Conservation (phyloP, 306 rosid genomes). For the Hippophae rhamnoides region DNA sequence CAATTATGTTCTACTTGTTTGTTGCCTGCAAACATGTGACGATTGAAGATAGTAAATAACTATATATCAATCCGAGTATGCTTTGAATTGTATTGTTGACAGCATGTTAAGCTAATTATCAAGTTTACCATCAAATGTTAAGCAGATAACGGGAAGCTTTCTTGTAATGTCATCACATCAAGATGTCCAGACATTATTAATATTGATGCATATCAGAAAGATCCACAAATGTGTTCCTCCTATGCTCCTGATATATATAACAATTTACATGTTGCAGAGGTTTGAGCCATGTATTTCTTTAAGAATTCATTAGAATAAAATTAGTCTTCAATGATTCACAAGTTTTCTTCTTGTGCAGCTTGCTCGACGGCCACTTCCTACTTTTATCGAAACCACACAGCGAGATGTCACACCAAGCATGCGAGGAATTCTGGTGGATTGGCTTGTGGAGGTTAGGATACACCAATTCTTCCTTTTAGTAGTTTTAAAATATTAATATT, state of each 20-base stretch:
- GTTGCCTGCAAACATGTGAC: neutral
- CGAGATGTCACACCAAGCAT: slow-evolving; percentile 69
- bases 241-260: slow-evolving; percentile 72
- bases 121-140: slow-evolving; percentile 10
- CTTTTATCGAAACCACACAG: slow-evolving; percentile 62
- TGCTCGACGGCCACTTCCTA: slow-evolving; percentile 53
- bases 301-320: slow-evolving; percentile 9
- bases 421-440: slow-evolving; percentile 86
- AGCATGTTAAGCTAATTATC: neutral
- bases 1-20: no score
- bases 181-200: slow-evolving; percentile 33
- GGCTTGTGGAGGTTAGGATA: slow-evolving; percentile 90
- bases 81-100: neutral
- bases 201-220: slow-evolving; percentile 60
- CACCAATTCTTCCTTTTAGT: slow-evolving; percentile 3
- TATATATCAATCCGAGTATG: neutral
- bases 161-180: slow-evolving; percentile 14
- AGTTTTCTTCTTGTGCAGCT: slow-evolving; percentile 34
- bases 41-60: neutral
- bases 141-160: slow-evolving; percentile 27
- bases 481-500: slow-evolving; percentile 3
- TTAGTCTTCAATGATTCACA: neutral
- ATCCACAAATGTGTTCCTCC: slow-evolving; percentile 55
- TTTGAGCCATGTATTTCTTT: slow-evolving; percentile 24
- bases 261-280: slow-evolving; percentile 68